Percentiles rank a stretch among this genome's conserved stretches.
Conservation (phyloP, 208 protist species). For the Leishmania tarentolae region DNA sequence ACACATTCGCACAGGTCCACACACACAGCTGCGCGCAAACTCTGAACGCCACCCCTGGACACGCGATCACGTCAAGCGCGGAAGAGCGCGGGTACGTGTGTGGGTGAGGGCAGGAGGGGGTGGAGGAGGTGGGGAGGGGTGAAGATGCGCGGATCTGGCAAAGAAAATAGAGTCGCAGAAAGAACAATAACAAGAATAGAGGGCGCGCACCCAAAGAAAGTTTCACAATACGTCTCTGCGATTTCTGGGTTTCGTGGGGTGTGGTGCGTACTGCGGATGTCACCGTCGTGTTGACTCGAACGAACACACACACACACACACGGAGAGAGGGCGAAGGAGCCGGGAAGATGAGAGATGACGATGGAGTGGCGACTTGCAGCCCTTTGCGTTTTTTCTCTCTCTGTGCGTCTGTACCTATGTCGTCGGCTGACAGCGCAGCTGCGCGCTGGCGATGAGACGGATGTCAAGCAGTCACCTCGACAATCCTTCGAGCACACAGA, state of each 20-base stretch:
- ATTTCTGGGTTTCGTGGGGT: not conserved
- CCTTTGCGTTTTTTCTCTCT: not conserved
- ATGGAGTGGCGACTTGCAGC: not conserved
- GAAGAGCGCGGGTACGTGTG: not conserved
- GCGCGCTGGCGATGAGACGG: not conserved
- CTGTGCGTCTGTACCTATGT: not conserved
- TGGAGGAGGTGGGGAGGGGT: not conserved
- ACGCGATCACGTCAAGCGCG: not conserved
- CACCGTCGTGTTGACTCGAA: not conserved
- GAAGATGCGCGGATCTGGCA: not conserved
- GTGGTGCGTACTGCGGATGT: not conserved
- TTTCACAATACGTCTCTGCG: too few species aligned
- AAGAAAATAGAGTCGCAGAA: not conserved
- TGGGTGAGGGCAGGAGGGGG: not conserved
- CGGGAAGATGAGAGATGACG: not conserved
- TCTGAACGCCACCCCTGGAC: not conserved
- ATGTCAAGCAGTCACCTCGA: not conserved
- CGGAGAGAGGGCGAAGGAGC: not conserved
- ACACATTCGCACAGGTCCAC: not conserved
- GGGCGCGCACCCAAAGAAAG: too few species aligned
- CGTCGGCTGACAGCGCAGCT: not conserved
- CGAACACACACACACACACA: not conserved
- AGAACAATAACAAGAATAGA: too few species aligned
- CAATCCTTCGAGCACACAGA: too few species aligned
- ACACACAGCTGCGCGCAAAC: not conserved